phyloP scores from a whole-genome alignment of 352 stramenopile species.

The Globisporangium echinulatum region DNA sequence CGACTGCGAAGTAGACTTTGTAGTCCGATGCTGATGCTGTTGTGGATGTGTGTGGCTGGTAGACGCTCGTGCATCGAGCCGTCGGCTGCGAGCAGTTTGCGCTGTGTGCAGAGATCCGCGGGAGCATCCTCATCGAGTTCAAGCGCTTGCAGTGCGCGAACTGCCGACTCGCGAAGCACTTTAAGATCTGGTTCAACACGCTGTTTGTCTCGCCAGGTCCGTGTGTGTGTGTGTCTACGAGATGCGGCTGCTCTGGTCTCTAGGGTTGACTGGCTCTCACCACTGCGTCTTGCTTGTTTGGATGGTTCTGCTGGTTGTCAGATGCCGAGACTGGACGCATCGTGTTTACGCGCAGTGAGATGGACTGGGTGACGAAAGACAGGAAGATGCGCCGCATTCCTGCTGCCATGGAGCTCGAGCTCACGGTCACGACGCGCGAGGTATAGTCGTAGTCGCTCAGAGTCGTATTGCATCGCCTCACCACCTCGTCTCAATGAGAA shows the following conservation, averaged over 20 bases:
- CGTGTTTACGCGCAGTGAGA: slow-evolving; percentile 37
- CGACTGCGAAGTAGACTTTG: too few relatives aligned
- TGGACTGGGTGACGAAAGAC: slow-evolving; percentile 63
- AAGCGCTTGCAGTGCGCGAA: slow-evolving; percentile 26
- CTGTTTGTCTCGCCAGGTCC: slow-evolving; percentile 31
- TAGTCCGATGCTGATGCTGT: not conserved
- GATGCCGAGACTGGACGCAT: slow-evolving; percentile 30
- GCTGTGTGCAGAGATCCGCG: slow-evolving; percentile 33
- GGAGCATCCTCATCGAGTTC: slow-evolving; percentile 60
- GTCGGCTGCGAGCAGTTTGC: slow-evolving; percentile 43
- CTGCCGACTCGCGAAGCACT: slow-evolving; percentile 50
- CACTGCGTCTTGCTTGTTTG: too few relatives aligned
- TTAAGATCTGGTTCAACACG: slow-evolving; percentile 75
- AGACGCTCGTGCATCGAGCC: slow-evolving; percentile 39
- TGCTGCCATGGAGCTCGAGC: slow-evolving; percentile 57
- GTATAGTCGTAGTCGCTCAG: too few relatives aligned
- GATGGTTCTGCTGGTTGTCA: slow-evolving; percentile 1
- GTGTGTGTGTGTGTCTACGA: slow-evolving; percentile 1
- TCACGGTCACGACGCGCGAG: slow-evolving; percentile 9
- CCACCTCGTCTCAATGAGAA: too few relatives aligned
- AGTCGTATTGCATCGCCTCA: too few relatives aligned
- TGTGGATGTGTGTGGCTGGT: not conserved
- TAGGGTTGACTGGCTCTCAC: too few relatives aligned
- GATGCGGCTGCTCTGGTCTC: too few relatives aligned
- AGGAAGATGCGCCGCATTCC: slow-evolving; percentile 54